Conservation (phyloP, 2,329 filamentous ascomycete species). For the Juglanconis sp. region DNA sequence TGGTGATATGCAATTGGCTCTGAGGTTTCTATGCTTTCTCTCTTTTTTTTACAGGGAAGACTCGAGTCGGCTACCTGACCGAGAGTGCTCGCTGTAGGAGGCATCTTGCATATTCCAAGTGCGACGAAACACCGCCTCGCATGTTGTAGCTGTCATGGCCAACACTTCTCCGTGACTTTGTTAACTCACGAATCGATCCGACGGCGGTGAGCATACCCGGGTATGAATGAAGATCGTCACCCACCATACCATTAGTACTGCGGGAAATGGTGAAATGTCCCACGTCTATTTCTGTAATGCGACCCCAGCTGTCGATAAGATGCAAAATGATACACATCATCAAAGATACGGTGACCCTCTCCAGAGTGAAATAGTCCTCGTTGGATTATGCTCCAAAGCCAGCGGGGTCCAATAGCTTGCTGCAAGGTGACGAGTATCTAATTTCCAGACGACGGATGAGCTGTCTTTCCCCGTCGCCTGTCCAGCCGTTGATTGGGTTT, state of each 20-base stretch:
- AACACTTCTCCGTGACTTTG: neutral
- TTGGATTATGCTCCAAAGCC: neutral
- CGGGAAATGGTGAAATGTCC: neutral
- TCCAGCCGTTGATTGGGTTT: constrained; percentile 7
- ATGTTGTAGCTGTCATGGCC: neutral
- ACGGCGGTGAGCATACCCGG: neutral
- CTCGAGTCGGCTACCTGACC: neutral
- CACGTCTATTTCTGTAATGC: neutral
- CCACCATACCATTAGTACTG: no score
- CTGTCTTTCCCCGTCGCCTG: constrained; percentile 8
- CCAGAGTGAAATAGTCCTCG: neutral
- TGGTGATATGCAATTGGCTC: neutral
- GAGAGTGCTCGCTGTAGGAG: neutral
- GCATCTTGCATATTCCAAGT: neutral
- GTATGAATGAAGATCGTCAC: no score
- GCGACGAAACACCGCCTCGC: neutral
- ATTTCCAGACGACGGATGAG: constrained; percentile 14
- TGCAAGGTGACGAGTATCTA: constrained; percentile 14
- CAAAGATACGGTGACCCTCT: neutral
- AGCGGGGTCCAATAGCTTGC: constrained; percentile 1
- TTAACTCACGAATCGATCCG: neutral
- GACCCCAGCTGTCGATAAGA: neutral
- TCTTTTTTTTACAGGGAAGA: no score
- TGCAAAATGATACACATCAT: neutral
- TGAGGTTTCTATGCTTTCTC: no score